These are phyloP conservation scores for Tricholoma terreum DNA, from an alignment of 768 basidiomycete species.

Conservation along the genomic window DNA sequence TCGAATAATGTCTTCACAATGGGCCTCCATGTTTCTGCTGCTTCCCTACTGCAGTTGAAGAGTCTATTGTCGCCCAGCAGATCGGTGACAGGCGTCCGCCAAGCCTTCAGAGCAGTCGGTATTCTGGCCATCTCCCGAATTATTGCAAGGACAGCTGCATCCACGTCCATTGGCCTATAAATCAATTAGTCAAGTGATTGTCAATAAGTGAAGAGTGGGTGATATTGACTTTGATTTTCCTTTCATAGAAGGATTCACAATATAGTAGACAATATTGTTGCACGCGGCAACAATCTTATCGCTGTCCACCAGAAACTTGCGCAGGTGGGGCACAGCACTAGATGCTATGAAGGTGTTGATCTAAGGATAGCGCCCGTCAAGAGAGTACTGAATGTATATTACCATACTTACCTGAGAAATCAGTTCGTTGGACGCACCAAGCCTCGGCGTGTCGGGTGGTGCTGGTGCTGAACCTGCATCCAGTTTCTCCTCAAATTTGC, in stretches of 20 bases:
- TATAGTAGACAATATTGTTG: constrained; percentile 80
- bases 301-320: constrained; percentile 76
- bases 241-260: constrained; percentile 78
- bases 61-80: constrained; percentile 82
- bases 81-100: constrained; percentile 79
- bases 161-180: constrained; percentile 75
- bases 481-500: constrained; percentile 60
- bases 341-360: constrained; percentile 70
- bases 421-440: constrained; percentile 39
- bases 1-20: constrained; percentile 81
- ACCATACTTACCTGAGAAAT: constrained; percentile 41
- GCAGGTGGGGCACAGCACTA: constrained; percentile 67
- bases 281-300: constrained; percentile 82
- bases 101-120: constrained; percentile 75
- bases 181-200: constrained; percentile 7
- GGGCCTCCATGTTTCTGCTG: constrained; percentile 66
- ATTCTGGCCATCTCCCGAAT: constrained; percentile 77
- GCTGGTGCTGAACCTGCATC: constrained; percentile 42
- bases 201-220: neutral
- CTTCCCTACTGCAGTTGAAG: constrained; percentile 68
- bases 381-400: constrained; percentile 1
- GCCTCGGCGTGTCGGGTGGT: constrained; percentile 29
- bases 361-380: constrained; percentile 34
- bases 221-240: constrained; percentile 62
- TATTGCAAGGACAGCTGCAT: constrained; percentile 60